phyloP scores from a whole-genome alignment of 2,329 filamentous ascomycete genomes.

The Scolecobasidium constrictum region DNA sequence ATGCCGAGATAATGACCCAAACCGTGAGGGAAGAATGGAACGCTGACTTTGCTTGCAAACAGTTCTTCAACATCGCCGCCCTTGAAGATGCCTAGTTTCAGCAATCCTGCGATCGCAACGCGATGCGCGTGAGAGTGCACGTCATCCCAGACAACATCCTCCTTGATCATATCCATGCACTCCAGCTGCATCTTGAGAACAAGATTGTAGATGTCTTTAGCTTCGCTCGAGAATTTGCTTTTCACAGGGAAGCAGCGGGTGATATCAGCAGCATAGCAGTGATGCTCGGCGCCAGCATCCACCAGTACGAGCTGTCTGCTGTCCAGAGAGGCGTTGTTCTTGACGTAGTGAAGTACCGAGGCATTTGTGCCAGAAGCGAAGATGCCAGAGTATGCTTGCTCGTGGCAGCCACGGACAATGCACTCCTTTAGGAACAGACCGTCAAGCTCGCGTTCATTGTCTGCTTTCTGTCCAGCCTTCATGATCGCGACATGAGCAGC shows the following conservation, averaged over 20 bases:
- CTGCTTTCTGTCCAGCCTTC: conserved; percentile 46
- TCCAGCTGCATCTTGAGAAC: conserved; percentile 80
- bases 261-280: conserved; percentile 47
- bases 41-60: conserved; percentile 32
- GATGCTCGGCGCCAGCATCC: conserved; percentile 59
- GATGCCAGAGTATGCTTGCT: conserved; percentile 83
- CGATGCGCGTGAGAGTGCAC: conserved; percentile 71
- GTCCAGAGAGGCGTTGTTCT: conserved; percentile 19
- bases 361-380: conserved; percentile 70
- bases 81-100: conserved; percentile 63
- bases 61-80: conserved; percentile 43
- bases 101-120: conserved; percentile 70
- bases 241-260: conserved; percentile 80
- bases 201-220: conserved; percentile 57
- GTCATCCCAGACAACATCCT: conserved; percentile 68
- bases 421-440: conserved; percentile 69
- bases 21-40: conserved; percentile 41
- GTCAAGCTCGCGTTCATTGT: conserved; percentile 75
- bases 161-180: conserved; percentile 61
- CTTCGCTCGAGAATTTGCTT: conserved; percentile 37
- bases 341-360: conserved; percentile 78
- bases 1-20: conserved; percentile 41
- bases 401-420: conserved; percentile 61
- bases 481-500: conserved; percentile 67
- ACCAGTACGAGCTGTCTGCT: conserved; percentile 71